Percentiles rank a stretch among this genome's conserved stretches.
Evolutionary conservation across 164 flowering plant genomes (phyloP).

Genomic region (Houttuynia cordata): DNA sequence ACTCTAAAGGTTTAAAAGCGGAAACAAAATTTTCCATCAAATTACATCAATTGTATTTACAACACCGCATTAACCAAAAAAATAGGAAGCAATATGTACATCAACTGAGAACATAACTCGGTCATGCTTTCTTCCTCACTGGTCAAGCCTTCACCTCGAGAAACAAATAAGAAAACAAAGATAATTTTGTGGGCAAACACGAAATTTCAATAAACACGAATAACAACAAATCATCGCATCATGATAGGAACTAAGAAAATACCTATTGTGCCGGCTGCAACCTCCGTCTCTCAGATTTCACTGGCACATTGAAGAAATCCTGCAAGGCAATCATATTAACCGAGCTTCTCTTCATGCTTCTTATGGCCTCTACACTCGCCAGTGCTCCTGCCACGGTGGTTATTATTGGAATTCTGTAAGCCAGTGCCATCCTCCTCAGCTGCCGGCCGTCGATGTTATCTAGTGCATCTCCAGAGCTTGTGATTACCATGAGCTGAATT

Average conservation of each 20-base stretch:
- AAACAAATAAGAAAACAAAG: too few species aligned
- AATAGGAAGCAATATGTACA: too few species aligned
- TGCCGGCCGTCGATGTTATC: slow-evolving; percentile 75
- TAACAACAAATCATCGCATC: too few species aligned
- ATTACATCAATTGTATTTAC: too few species aligned
- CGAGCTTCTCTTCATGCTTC: slow-evolving; percentile 51
- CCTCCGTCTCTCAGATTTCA: slow-evolving; percentile 9
- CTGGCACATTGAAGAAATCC: slow-evolving; percentile 46
- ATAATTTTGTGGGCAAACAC: too few species aligned
- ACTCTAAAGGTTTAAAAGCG: too few species aligned
- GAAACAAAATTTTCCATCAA: too few species aligned
- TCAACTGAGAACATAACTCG: too few species aligned
- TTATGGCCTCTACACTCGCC: slow-evolving; percentile 72
- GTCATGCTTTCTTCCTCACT: too few species aligned
- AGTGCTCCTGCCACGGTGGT: slow-evolving; percentile 84
- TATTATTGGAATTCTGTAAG: slow-evolving; percentile 76
- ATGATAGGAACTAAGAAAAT: background rate
- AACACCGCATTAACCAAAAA: too few species aligned
- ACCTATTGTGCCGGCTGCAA: slow-evolving; percentile 35
- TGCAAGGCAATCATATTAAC: slow-evolving; percentile 71
- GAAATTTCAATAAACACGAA: too few species aligned
- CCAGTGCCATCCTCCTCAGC: slow-evolving; percentile 85
- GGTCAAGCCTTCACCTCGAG: too few species aligned
- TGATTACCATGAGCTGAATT: slow-evolving; percentile 84
- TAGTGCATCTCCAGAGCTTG: slow-evolving; percentile 82